A percentile compares a stretch with the other conserved stretches of the same genome.
Evolutionary conservation across 1,139 yeast species (phyloP).

Genomic region (Taphrina flavorubra): DNA sequence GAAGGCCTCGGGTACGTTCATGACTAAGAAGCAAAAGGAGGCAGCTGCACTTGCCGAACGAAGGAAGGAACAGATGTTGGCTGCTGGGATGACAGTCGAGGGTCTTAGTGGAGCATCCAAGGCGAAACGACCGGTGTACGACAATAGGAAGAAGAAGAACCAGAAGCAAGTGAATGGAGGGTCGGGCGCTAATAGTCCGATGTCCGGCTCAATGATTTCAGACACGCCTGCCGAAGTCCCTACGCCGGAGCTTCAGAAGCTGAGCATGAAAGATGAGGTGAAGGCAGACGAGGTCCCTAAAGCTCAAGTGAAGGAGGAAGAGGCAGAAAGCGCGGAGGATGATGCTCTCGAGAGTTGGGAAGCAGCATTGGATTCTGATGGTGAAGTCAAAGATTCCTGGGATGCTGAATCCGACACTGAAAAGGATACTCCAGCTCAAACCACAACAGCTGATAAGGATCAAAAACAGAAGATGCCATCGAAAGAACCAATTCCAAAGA

Average conservation of each 20-base stretch:
- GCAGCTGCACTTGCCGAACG: constrained; percentile 85
- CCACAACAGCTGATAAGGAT: background rate
- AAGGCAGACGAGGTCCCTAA: constrained; percentile 26
- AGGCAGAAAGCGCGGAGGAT: constrained; percentile 48
- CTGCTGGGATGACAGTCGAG: constrained; percentile 74
- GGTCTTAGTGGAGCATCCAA: constrained; percentile 60
- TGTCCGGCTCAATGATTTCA: constrained; percentile 9
- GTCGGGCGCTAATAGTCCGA: constrained; percentile 15
- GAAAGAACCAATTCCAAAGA: background rate
- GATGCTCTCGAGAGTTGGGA: constrained; percentile 50
- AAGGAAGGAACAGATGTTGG: constrained; percentile 84
- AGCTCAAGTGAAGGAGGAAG: constrained; percentile 29
- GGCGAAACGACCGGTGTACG: constrained; percentile 67
- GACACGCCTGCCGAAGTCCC: constrained; percentile 15
- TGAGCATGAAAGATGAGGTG: constrained; percentile 33
- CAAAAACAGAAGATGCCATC: background rate
- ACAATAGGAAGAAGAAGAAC: constrained; percentile 69
- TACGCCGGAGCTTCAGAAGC: constrained; percentile 28
- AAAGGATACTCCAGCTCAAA: constrained; percentile 48
- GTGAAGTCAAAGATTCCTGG: constrained; percentile 52
- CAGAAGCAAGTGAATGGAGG: constrained; percentile 53
- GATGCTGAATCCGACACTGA: constrained; percentile 49
- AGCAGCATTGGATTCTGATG: constrained; percentile 53
- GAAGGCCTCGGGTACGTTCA: constrained; percentile 85
- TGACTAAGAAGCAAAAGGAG: constrained; percentile 92